Evolutionary conservation across 306 rosid genomes (phyloP).

Genomic region (Luffa acutangula): DNA sequence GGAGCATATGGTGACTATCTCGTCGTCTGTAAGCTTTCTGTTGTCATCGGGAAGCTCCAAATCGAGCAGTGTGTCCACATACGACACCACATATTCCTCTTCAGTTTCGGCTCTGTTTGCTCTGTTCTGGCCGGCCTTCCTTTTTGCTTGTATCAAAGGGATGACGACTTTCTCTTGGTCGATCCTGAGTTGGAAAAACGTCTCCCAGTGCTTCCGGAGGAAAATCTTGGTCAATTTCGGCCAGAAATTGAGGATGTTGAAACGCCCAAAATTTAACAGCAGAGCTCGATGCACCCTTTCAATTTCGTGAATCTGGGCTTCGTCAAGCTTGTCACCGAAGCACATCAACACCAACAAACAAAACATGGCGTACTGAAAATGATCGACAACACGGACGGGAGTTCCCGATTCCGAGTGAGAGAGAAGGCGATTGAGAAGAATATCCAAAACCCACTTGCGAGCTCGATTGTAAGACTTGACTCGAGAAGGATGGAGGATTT

Average conservation of each 20-base stretch:
- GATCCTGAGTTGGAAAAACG: conserved; percentile 18
- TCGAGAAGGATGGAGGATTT: conserved; percentile 2
- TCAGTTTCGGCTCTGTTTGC: not conserved
- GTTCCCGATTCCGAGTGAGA: not conserved
- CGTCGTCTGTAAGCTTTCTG: conserved; percentile 19
- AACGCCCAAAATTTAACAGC: conserved; percentile 26
- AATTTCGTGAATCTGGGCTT: conserved; percentile 1
- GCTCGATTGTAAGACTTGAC: not conserved
- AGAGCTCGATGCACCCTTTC: conserved; percentile 17
- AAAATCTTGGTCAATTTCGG: conserved; percentile 31
- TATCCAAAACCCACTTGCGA: conserved; percentile 7
- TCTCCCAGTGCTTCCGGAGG: conserved; percentile 29
- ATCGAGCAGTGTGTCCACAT: conserved; percentile 40
- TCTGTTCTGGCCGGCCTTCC: not conserved
- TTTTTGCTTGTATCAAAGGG: conserved; percentile 36
- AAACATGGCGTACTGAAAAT: conserved; percentile 10
- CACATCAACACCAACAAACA: conserved; percentile 10
- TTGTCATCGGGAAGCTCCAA: conserved; percentile 19
- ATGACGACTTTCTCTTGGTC: conserved; percentile 19
- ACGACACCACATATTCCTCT: conserved; percentile 15
- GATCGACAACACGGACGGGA: not conserved
- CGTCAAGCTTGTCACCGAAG: not conserved
- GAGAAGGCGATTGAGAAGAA: not conserved
- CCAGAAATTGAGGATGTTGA: conserved; percentile 29
- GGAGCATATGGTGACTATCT: conserved; percentile 32